Conservation (phyloP, 139 green algal genomes). For the Chloropicon primus region DNA sequence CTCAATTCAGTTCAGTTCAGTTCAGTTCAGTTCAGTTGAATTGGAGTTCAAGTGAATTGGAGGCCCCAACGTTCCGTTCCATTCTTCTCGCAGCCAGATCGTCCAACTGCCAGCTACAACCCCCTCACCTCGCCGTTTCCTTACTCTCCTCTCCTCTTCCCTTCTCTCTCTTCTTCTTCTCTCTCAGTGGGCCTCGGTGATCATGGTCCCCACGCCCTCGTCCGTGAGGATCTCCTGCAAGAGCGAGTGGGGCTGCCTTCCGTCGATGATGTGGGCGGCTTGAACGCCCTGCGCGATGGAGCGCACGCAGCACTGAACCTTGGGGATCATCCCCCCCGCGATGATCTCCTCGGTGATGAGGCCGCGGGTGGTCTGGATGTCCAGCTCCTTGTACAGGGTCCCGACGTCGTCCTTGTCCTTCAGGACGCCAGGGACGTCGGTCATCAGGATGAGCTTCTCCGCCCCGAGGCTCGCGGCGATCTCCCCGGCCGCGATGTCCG, state of each 20-base stretch:
- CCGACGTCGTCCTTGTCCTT: slow-evolving; percentile 71
- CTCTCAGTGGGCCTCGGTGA: slow-evolving; percentile 46
- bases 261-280: slow-evolving; percentile 97
- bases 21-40: too few relatives aligned
- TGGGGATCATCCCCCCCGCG: slow-evolving; percentile 93
- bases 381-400: slow-evolving; percentile 57
- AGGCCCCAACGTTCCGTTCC: too few relatives aligned
- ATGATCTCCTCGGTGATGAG: slow-evolving; percentile 86
- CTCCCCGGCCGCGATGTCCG: slow-evolving; percentile 93
- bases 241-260: slow-evolving; percentile 77
- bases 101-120: too few relatives aligned
- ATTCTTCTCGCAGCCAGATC: too few relatives aligned
- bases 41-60: too few relatives aligned
- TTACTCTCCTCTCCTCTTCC: too few relatives aligned
- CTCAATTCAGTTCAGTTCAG: too few relatives aligned
- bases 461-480: slow-evolving; percentile 79
- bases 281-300: slow-evolving; percentile 80
- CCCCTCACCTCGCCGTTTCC: too few relatives aligned
- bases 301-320: slow-evolving; percentile 95
- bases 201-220: slow-evolving; percentile 95
- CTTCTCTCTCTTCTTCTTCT: too few relatives aligned
- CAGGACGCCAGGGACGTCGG: slow-evolving; percentile 84
- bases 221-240: slow-evolving; percentile 96
- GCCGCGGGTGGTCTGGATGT: slow-evolving; percentile 49
- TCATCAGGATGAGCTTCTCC: slow-evolving; percentile 99